Conservation (phyloP, 495 filamentous ascomycete species). For the Glarea lozoyensis region DNA sequence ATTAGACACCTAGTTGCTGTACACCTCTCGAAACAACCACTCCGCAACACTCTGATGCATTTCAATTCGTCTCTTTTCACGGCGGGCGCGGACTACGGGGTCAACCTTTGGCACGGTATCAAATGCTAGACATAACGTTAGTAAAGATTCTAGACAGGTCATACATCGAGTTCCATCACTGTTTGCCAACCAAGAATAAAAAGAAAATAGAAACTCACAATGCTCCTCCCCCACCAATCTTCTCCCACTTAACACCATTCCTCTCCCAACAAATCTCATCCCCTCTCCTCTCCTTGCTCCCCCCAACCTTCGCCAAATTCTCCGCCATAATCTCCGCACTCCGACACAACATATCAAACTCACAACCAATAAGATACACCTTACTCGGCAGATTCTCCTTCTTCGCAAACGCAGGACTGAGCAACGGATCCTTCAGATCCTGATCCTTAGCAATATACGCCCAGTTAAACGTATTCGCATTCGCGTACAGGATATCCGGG, state of each 20-base stretch:
- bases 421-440: constrained; percentile 26
- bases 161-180: not conserved
- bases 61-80: constrained; percentile 1
- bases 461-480: constrained; percentile 26
- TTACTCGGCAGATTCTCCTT: constrained; percentile 24
- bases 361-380: constrained; percentile 12
- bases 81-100: constrained; percentile 1
- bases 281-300: not conserved
- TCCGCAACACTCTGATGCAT: constrained; percentile 14
- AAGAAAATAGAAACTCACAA: too few relatives aligned
- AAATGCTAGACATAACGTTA: constrained; percentile 8
- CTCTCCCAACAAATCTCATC: not conserved
- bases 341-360: constrained; percentile 18
- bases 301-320: constrained; percentile 21
- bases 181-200: not conserved
- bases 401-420: constrained; percentile 26
- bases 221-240: constrained; percentile 10
- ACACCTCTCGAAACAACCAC: constrained; percentile 18
- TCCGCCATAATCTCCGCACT: constrained; percentile 29
- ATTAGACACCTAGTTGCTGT: constrained; percentile 2
- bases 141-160: not conserved
- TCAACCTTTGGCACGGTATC: constrained; percentile 3
- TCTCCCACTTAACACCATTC: constrained; percentile 14
- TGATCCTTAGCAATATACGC: constrained; percentile 25
- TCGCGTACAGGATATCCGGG: constrained; percentile 19